Base-by-base conservation (phyloP, 176 grass and related monocot species). In the Oryza meyeriana region DNA sequence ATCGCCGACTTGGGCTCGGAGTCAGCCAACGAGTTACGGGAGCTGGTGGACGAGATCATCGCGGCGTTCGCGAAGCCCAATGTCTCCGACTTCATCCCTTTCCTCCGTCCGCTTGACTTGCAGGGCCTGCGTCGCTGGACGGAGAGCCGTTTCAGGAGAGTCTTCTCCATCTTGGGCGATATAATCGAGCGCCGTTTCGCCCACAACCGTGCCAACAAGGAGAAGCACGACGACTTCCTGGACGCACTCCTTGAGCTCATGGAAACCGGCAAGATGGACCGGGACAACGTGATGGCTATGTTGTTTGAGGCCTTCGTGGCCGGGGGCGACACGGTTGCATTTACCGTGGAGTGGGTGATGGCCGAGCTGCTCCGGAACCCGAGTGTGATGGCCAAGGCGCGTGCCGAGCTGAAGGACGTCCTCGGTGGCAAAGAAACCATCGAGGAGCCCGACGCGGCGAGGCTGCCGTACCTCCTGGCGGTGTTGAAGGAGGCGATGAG, bases 401-500 rank as follows among this genome's bases (percentile, higher is more conserved):
- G 79, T 3, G 77, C 25, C 0, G 88, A 93, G 75, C n/a, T 88
- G 6, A 0, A 26, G 1, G 31, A 32, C 18, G 14, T n/a, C 2
- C 31, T 94, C 1, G 81, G 76, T 1, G 0, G 12, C 27, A 81
- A 83, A 11, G 52, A 70, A 7, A 33, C 6, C 31, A 10, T 86
- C 3, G 30, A 61, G 4, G 79, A 92, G 66, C 0, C 61, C 7
- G 90, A 92, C 66, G 33, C 12, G 16, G 28, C 8, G 12, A 38
- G 59, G 17, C 14, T 92, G 18, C 61, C 63, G 4, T 89, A 86
- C 32, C 75, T 92, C 0, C n/a, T 42, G 30, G 86, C 75, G 12
- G 79, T 87, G 28, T 18, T 84, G 6, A 92, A 89, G 72, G 90
- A 92, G 79, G 57, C 59, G 8, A 75, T 93, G 87, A 61, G 87